Evolutionary conservation across 2,329 filamentous ascomycete species (phyloP), one percentile per base, ranked within the genome.

Genomic region (Periconia sp.): DNA sequence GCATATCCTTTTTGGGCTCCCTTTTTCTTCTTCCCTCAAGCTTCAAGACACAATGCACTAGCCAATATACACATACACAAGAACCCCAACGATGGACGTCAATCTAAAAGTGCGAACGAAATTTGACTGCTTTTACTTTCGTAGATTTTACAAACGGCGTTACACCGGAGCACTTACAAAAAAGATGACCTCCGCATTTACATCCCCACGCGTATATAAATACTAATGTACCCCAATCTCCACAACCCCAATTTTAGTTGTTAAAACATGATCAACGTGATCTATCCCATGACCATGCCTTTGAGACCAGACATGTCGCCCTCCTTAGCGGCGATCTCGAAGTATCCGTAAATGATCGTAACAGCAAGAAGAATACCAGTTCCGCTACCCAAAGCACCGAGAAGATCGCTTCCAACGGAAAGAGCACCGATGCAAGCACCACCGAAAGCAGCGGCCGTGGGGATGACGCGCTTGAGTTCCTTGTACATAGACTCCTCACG

Each of bases 401-500:
- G 86, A 60, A 99, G 87, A 78, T 99, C 94, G 75, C 91, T 96
- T 71, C 90, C 87, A 70, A 99, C 93, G 49, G 93, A 97, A 61
- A 99, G 87, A 65, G 90, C 93, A 82, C 94, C 94, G 81, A 99
- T 99, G 83, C 93, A 97, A 64, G 94, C 94, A 84, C 94, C 94
- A 78, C 95, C 94, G 65, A 99, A 99, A 69, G 95, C 94, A 62
- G 94, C 94, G 58, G 94, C 95, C 56, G 94, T 97, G 60, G 94
- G 95, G 63, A 99, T 99, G 70, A 99, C 94, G 72, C 94, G 90
- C 90, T 99, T 99, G 62, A 99, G 86, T 81, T 99, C 94, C 84
- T 96, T 96, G 87, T 99, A 99, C 94, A 99, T 99, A 83, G 90
- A 95, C 85, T 97, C 93, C 78, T 99, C 95, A 81, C 94, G 91